Evolutionary conservation across 495 filamentous ascomycete species (phyloP).

Genomic region (Neurospora terricola): DNA sequence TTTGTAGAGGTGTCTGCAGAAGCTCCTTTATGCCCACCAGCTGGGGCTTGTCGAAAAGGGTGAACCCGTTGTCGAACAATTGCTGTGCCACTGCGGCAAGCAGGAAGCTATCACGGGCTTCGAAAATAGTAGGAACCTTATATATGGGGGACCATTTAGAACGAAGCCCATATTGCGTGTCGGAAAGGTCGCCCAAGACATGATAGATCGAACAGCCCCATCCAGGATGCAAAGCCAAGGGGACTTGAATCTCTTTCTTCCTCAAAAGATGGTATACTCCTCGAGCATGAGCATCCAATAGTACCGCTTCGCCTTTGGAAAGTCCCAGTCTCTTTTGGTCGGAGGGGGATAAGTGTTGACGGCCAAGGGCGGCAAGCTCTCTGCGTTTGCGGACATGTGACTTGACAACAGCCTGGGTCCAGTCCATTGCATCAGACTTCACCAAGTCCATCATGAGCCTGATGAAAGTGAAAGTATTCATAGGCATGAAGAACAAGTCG

Average conservation of each 20-base stretch:
- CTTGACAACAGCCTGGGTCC: not conserved
- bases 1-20: not conserved
- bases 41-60: not conserved
- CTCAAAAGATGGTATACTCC: not conserved
- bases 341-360: not conserved
- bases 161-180: too few relatives aligned
- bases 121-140: fast-evolving
- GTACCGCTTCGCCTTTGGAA: too few relatives aligned
- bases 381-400: not conserved
- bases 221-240: not conserved
- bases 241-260: not conserved
- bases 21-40: too few relatives aligned
- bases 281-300: not conserved
- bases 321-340: not conserved
- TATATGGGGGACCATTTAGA: too few relatives aligned
- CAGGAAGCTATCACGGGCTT: not conserved
- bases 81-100: not conserved
- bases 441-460: not conserved
- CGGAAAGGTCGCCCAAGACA: not conserved
- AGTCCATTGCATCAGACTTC: not conserved
- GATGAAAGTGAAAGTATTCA: not conserved
- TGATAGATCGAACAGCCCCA: not conserved
- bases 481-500: not conserved
- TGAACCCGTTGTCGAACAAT: not conserved
- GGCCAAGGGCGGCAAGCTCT: not conserved